Conservation (phyloP, 1,284 basidiomycete species). For the Coriolopsis trogii region DNA sequence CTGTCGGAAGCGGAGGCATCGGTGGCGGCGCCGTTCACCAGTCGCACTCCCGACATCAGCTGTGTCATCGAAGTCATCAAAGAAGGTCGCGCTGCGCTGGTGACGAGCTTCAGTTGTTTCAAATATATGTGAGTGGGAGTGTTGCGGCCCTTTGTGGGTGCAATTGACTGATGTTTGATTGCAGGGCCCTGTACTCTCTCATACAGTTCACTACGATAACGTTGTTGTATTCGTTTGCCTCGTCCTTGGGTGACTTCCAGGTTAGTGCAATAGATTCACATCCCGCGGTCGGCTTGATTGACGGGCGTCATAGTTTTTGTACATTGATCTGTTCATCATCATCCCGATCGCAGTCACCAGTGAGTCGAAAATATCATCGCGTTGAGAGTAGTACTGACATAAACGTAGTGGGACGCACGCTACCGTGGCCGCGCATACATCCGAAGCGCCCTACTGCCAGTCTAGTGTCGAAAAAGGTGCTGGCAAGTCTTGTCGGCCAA, state of each 20-base stretch:
- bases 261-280: slow-evolving; percentile 38
- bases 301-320: slow-evolving; percentile 72
- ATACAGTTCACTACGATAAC: slow-evolving; percentile 92
- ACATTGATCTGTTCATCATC: slow-evolving; percentile 98
- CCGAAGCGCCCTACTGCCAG: slow-evolving; percentile 95
- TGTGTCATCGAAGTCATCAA: slow-evolving; percentile 97
- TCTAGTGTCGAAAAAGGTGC: slow-evolving; percentile 94
- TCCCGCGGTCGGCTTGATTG: slow-evolving; percentile 1
- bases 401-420: slow-evolving; percentile 86
- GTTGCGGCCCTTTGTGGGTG: not conserved
- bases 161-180: slow-evolving; percentile 8
- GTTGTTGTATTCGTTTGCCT: slow-evolving; percentile 94
- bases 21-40: slow-evolving; percentile 99
- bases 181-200: slow-evolving; percentile 87
- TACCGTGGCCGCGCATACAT: slow-evolving; percentile 86
- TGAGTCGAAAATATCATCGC: slow-evolving; percentile 43
- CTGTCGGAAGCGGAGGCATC: slow-evolving; percentile 98
- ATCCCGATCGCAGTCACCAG: slow-evolving; percentile 95
- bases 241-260: slow-evolving; percentile 96
- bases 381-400: slow-evolving; percentile 16
- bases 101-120: slow-evolving; percentile 99
- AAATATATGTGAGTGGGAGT: slow-evolving; percentile 86
- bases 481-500: slow-evolving; percentile 93
- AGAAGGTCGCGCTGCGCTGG: slow-evolving; percentile 93
- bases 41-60: slow-evolving; percentile 91